A percentile compares a stretch with the other conserved stretches of the same genome.
These are phyloP conservation scores for Acer campestre DNA, from an alignment of 345 rosid genomes.

Conservation along the genomic window DNA sequence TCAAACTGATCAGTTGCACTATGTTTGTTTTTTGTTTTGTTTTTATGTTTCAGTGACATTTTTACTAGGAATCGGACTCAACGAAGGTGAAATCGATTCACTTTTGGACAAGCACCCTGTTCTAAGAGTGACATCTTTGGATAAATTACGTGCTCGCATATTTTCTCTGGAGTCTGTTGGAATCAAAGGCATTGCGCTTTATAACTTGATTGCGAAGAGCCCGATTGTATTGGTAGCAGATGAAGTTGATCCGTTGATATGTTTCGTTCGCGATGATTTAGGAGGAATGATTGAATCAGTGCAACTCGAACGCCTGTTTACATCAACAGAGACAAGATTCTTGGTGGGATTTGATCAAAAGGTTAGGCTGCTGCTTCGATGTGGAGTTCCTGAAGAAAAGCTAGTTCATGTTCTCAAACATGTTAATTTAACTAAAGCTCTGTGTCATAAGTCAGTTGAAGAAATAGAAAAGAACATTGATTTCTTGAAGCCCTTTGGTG, in stretches of 20 bases:
- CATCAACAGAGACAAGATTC: constrained; percentile 40
- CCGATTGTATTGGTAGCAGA: constrained; percentile 54
- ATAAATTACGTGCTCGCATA: constrained; percentile 37
- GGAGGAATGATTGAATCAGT: constrained; percentile 51
- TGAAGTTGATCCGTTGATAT: constrained; percentile 45
- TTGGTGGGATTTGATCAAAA: constrained; percentile 59
- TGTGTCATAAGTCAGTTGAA: constrained; percentile 56
- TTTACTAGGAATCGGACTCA: constrained; percentile 44
- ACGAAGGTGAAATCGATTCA: constrained; percentile 39
- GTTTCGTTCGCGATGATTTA: constrained; percentile 46
- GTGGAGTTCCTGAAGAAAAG: constrained; percentile 54
- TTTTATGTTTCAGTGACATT: constrained; percentile 41
- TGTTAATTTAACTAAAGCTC: constrained; percentile 53
- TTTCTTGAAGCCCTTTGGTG: constrained; percentile 66
- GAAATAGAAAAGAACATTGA: constrained; percentile 56
- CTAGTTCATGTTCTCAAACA: constrained; percentile 64
- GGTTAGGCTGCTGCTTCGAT: constrained; percentile 49
- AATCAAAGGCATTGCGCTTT: constrained; percentile 48
- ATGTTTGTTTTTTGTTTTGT: background rate
- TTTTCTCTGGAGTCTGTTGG: constrained; percentile 53
- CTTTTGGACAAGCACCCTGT: constrained; percentile 45
- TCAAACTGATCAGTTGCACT: constrained; percentile 11
- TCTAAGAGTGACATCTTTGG: constrained; percentile 38
- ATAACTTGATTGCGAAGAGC: constrained; percentile 46
- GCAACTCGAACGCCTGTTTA: constrained; percentile 54